phyloP scores from a whole-genome alignment of 257 asterid genomes.

The Capsicum rhomboideum region DNA sequence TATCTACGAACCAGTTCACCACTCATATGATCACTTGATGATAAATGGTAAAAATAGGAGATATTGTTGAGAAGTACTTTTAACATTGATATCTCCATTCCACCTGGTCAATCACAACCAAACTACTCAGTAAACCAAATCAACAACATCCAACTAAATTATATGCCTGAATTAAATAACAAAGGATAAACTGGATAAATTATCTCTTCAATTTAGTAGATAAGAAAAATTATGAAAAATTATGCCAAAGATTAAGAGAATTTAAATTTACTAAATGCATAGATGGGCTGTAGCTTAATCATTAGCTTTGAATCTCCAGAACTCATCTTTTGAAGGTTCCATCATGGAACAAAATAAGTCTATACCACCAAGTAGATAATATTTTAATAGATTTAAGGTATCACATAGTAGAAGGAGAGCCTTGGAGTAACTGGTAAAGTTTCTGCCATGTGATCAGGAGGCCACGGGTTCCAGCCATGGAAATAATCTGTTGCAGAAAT shows the following conservation, averaged over 20 bases:
- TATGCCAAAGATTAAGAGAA: neutral
- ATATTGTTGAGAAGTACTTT: constrained; percentile 61
- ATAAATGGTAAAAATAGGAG: constrained; percentile 37
- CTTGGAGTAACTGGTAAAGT: too few species aligned
- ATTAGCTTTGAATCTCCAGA: neutral
- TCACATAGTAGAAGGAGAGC: neutral
- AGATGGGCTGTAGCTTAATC: neutral
- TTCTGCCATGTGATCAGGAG: too few species aligned
- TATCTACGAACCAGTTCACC: constrained; percentile 57
- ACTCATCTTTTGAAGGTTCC: neutral
- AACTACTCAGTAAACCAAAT: constrained; percentile 4
- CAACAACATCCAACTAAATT: neutral
- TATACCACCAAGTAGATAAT: neutral
- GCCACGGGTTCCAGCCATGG: too few species aligned
- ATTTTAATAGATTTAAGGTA: neutral
- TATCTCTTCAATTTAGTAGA: neutral
- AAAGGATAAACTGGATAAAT: neutral
- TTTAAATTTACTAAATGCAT: neutral
- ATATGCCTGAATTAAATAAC: neutral
- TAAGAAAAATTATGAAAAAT: neutral
- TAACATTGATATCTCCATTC: constrained; percentile 66
- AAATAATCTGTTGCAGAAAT: too few species aligned
- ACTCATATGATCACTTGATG: constrained; percentile 42
- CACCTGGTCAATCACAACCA: constrained; percentile 30
- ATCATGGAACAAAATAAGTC: neutral